These are phyloP conservation scores for Triticum turgidum DNA, from an alignment of 176 grass and related monocot species.

Conservation along the genomic window DNA sequence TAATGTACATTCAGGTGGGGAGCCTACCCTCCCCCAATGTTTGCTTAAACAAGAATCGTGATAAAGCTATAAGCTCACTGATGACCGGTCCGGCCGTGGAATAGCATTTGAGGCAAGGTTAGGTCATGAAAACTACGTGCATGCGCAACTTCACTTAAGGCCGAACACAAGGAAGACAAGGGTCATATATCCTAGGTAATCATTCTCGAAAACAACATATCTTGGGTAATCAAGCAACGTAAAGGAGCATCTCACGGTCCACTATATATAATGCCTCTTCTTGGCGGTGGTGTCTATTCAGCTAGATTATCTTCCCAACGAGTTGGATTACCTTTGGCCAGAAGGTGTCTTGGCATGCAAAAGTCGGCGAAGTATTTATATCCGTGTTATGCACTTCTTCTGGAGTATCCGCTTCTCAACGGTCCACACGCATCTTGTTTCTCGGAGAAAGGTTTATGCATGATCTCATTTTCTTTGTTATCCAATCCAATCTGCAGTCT, in stretches of 20 bases:
- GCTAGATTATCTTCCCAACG: too few relatives aligned
- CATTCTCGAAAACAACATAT: not conserved
- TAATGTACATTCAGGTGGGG: too few relatives aligned
- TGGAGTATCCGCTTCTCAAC: not conserved
- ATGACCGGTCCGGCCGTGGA: not conserved
- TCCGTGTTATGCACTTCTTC: not conserved
- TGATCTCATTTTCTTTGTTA: not conserved
- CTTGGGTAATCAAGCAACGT: not conserved
- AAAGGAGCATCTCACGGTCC: not conserved
- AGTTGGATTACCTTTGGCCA: too few relatives aligned
- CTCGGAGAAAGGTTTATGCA: not conserved
- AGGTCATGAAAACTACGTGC: slow-evolving; percentile 18
- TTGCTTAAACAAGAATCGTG: too few relatives aligned
- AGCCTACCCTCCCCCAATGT: too few relatives aligned
- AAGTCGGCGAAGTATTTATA: not conserved
- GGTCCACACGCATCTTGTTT: not conserved
- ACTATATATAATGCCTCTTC: not conserved
- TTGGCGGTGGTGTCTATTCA: not conserved
- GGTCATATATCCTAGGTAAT: not conserved
- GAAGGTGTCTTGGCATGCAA: not conserved
- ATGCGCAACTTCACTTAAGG: not conserved
- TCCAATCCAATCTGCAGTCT: not conserved
- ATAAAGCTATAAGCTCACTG: not conserved
- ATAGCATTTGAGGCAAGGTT: not conserved
- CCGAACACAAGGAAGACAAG: not conserved